Conservation (phyloP, 345 rosid species). For the Salix arbutifolia region DNA sequence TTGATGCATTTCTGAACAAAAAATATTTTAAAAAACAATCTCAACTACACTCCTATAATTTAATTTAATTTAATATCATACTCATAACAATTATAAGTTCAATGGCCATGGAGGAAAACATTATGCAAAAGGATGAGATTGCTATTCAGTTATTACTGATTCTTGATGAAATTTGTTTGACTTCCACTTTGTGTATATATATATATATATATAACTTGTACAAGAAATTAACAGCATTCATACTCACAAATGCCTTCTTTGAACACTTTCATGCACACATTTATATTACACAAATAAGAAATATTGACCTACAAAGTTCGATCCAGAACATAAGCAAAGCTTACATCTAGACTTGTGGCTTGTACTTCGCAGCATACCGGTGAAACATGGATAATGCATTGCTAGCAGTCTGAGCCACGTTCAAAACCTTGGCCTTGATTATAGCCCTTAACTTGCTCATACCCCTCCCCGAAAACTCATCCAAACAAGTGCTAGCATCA, state of each 20-base stretch:
- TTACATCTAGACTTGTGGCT: slow-evolving; percentile 20
- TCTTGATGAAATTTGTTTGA: background rate
- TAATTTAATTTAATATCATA: too few relatives aligned
- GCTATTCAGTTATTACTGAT: background rate
- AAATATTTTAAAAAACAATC: too few relatives aligned
- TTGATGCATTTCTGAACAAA: too few relatives aligned
- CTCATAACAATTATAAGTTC: too few relatives aligned
- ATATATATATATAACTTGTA: too few relatives aligned
- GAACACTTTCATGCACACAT: too few relatives aligned
- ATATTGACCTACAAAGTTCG: background rate
- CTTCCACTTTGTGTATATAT: background rate
- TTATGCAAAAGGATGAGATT: background rate
- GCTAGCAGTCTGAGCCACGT: slow-evolving; percentile 71
- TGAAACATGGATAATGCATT: slow-evolving; percentile 77
- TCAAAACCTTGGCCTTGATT: slow-evolving; percentile 67
- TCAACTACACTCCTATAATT: too few relatives aligned
- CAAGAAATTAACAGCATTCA: background rate
- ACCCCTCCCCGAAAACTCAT: slow-evolving; percentile 47
- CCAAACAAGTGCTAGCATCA: slow-evolving; percentile 54
- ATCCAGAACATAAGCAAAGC: background rate
- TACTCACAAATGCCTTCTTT: too few relatives aligned
- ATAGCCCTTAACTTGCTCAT: slow-evolving; percentile 70
- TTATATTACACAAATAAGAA: background rate
- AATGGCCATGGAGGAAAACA: background rate
- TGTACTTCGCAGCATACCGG: slow-evolving; percentile 44